phyloP scores from a whole-genome alignment of 78 protist species.

The Dictyostelium discoideum region dicty_2.7 NC_007089.4:1062001-1062500 shows the following conservation, averaged over 20 bases:
- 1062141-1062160: too few species aligned
- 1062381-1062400: neutral
- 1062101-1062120: neutral
- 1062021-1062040: slow-evolving; percentile 16
- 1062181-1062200: neutral
- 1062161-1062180: neutral
- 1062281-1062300: neutral
- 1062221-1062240: neutral
- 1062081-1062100: neutral
- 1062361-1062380: neutral
- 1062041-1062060: neutral
- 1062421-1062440: neutral
- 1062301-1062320: neutral
- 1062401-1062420: neutral
- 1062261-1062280: too few species aligned
- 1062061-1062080: neutral
- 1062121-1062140: neutral
- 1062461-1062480: neutral
- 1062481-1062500: neutral
- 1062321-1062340: neutral
- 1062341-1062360: neutral
- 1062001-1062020: slow-evolving; percentile 80
- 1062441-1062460: neutral
- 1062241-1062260: neutral
- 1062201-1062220: neutral